Evolutionary conservation across 345 rosid genomes (phyloP), one percentile per base, ranked within the genome.

Genomic region (Populus simonii): DNA sequence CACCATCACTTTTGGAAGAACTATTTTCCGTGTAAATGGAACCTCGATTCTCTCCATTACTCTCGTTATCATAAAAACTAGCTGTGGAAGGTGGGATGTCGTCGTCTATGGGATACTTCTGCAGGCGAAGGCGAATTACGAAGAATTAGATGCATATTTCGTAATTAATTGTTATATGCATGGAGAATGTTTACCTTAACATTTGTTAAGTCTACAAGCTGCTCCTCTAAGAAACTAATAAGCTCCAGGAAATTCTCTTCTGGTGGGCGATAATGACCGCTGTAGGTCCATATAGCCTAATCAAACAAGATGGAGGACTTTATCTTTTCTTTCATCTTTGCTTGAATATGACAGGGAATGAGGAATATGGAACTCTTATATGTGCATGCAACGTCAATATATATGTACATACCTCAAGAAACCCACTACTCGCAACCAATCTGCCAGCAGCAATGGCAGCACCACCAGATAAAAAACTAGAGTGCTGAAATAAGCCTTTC

Each of bases 391-490:
- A 23, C 5, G 23, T n/a, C n/a, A 1, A 20, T 25, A 10, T 8
- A 39, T 1, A 8, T 6, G 13, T 1, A 39, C 0, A 8, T 81
- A 88, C 93, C 84, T 87, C 74, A 7, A 89, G 87, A 57, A 84
- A 80, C 27, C 97, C 97, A 2, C 71, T 62, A 27, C 33, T 90
- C 3, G 84, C 90, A 10, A 89, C 87, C 77, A 93, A 76, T 86
- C 92, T 84, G 20, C 98, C 92, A 1, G 94, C 93, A 5, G 94
- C 90, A 4, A 86, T 85, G 33, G 93, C 86, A 8, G 98, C 94
- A 1, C 87, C 98, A 1, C 98, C 97, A 8, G 94, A 89, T 17
- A 93, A 85, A 80, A 93, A 93, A 77, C 93, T 91, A 0, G 98
- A 93, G 71, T 93, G 97, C 49, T 93, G 97, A 78, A 93, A 93